Evolutionary conservation across 1,284 basidiomycete species (phyloP), one percentile per base, ranked within the genome.

Genomic region (Pholiota adiposa): DNA sequence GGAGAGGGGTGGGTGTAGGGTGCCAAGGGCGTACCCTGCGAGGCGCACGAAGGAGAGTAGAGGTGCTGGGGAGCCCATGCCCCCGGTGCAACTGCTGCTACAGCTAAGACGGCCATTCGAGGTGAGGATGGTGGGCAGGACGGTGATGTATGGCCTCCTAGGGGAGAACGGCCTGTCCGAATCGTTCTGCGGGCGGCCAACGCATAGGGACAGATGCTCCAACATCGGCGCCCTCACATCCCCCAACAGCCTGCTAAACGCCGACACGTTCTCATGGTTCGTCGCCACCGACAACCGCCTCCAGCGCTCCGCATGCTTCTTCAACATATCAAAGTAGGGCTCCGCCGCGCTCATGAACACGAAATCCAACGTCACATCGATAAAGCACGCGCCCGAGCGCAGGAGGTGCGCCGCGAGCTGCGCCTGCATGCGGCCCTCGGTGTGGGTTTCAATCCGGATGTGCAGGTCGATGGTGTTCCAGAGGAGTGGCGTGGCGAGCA

Each of bases 391-490:
- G 12, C 51, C 63, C 4, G 78, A 78, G 31, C 75, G 74, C 11
- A 54, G 59, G 19, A 79, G 67, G 55, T 79, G 72, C 8, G 70
- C 70, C 12, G 66, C 54, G 7, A 76, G 67, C 56, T 68, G 65
- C 16, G 56, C 38, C 31, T 67, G 48, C 9, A 67, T 43, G 11
- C 48, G 43, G 23, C 49, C 41, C 18, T 60, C 59, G 23, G 56
- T 31, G 23, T 65, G 66, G 56, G 61, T 69, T 48, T 51, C 6
- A 7, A 59, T 56, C n/a, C 63, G 61, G 23, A 73, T 52, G 29
- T 55, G 65, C 58, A 78, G 59, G n/a, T 70, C 59, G 56, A 81
- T 73, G 23, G 63, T 66, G 33, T 73, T 75, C 79, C 79, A 81
- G 1, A 80, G 65, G n/a, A 77, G 67, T 4, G 77, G 75, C 0